phyloP scores from a whole-genome alignment of 306 rosid species.

The Delonix regia region DNA sequence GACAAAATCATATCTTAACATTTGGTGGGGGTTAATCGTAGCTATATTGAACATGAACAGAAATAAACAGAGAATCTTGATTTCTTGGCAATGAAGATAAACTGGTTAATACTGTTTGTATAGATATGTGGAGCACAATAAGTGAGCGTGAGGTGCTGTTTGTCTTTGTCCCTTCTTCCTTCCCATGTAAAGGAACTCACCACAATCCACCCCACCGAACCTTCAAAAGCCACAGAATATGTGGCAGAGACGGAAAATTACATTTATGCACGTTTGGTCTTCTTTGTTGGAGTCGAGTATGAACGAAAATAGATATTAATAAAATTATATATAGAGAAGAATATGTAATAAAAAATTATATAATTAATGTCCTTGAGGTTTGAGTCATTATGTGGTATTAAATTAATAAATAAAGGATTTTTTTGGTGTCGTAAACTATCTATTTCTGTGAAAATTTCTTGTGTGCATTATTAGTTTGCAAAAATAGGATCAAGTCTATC shows the following conservation, averaged over 20 bases:
- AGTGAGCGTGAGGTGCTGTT: not conserved
- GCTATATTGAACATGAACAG: not conserved
- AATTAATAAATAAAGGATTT: too few relatives aligned
- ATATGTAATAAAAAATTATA: too few relatives aligned
- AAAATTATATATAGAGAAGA: too few relatives aligned
- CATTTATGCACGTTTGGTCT: not conserved
- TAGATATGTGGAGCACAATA: not conserved
- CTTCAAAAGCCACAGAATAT: not conserved
- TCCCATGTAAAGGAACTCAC: not conserved
- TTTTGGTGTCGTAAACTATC: too few relatives aligned
- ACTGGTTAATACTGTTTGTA: not conserved
- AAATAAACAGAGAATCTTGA: not conserved
- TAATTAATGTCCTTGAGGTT: too few relatives aligned
- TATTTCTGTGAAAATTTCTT: too few relatives aligned
- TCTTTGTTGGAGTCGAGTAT: too few relatives aligned
- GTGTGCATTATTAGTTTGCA: too few relatives aligned
- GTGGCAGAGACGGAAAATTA: not conserved
- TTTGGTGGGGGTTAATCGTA: too few relatives aligned
- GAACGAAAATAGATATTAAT: too few relatives aligned
- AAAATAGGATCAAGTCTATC: too few relatives aligned
- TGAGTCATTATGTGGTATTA: too few relatives aligned
- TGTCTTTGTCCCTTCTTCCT: constrained; percentile 11
- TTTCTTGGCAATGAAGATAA: not conserved
- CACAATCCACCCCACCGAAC: not conserved
- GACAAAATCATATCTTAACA: not conserved